These are phyloP conservation scores for Claviceps sorghi DNA, from an alignment of 2,329 filamentous ascomycete species.

Conservation along the genomic window DNA sequence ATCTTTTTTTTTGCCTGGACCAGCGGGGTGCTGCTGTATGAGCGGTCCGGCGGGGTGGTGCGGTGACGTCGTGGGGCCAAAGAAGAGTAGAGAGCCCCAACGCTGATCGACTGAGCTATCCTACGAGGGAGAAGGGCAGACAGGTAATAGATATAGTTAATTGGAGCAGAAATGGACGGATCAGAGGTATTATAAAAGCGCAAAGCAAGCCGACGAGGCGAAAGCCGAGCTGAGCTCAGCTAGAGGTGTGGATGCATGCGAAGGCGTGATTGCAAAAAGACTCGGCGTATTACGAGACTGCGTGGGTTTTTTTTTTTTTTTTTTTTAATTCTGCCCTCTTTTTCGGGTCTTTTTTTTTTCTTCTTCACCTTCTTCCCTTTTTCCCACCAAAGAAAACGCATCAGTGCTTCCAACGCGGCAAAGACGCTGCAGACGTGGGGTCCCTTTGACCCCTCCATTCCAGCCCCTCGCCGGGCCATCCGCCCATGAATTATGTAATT, in stretches of 20 bases:
- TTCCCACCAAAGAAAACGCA: neutral
- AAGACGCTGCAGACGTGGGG: neutral
- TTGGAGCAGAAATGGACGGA: neutral
- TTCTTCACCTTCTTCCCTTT: neutral
- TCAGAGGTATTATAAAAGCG: neutral
- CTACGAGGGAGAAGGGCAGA: neutral
- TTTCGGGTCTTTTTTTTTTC: neutral
- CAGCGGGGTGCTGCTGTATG: neutral
- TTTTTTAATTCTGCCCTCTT: neutral
- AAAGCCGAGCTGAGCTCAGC: neutral
- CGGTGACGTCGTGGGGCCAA: neutral
- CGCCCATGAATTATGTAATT: neutral
- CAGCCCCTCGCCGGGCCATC: neutral
- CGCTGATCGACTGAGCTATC: neutral
- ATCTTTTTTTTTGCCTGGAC: too few species aligned
- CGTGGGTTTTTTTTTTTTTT: neutral
- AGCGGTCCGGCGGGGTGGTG: neutral
- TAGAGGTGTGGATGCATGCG: neutral
- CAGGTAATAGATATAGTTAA: neutral
- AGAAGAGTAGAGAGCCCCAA: neutral
- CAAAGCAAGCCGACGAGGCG: neutral
- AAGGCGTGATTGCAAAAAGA: neutral
- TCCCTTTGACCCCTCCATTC: neutral
- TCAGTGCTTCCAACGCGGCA: neutral
- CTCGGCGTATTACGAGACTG: neutral